Percentiles rank a stretch among this genome's conserved stretches.
Conservation (phyloP, 495 filamentous ascomycete species). For the Venustampulla echinocandica region DNA sequence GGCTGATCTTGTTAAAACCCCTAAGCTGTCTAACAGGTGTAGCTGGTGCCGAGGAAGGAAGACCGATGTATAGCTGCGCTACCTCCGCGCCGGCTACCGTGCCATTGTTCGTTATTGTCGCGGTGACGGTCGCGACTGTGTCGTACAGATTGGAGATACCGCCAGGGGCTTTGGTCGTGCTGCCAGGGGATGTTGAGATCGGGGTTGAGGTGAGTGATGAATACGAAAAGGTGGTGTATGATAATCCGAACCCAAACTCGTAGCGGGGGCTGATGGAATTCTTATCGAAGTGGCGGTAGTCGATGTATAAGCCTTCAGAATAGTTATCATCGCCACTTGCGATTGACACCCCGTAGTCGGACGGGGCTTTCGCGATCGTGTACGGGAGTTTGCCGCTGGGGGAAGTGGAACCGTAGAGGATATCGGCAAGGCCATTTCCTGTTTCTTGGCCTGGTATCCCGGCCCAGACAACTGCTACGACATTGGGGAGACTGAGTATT, state of each 20-base stretch:
- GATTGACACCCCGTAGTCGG: slow-evolving; percentile 72
- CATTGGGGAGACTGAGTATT: slow-evolving; percentile 61
- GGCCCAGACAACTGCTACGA: slow-evolving; percentile 75
- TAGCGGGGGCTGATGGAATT: slow-evolving; percentile 54
- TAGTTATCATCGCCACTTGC: slow-evolving; percentile 63
- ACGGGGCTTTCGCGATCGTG: slow-evolving; percentile 54
- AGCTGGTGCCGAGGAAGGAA: slow-evolving; percentile 55
- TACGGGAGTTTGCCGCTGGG: slow-evolving; percentile 78
- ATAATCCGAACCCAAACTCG: slow-evolving; percentile 81
- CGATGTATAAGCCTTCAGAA: slow-evolving; percentile 82
- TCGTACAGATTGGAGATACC: slow-evolving; percentile 61
- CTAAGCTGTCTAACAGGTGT: slow-evolving; percentile 66
- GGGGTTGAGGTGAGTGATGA: slow-evolving; percentile 50
- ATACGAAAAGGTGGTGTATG: slow-evolving; percentile 56
- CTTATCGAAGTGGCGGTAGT: slow-evolving; percentile 82
- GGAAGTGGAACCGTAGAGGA: slow-evolving; percentile 83
- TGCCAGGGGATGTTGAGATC: slow-evolving; percentile 27
- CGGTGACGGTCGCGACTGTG: slow-evolving; percentile 58
- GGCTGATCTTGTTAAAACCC: slow-evolving; percentile 68
- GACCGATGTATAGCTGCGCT: slow-evolving; percentile 73
- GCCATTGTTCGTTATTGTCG: slow-evolving; percentile 79
- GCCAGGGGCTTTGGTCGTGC: slow-evolving; percentile 56
- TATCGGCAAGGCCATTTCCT: slow-evolving; percentile 78
- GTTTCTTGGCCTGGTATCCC: slow-evolving; percentile 87
- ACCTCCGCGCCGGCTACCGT: slow-evolving; percentile 66